Evolutionary conservation across 345 rosid species (phyloP), one percentile per base, ranked within the genome.

Genomic region (Garcia nutans): DNA sequence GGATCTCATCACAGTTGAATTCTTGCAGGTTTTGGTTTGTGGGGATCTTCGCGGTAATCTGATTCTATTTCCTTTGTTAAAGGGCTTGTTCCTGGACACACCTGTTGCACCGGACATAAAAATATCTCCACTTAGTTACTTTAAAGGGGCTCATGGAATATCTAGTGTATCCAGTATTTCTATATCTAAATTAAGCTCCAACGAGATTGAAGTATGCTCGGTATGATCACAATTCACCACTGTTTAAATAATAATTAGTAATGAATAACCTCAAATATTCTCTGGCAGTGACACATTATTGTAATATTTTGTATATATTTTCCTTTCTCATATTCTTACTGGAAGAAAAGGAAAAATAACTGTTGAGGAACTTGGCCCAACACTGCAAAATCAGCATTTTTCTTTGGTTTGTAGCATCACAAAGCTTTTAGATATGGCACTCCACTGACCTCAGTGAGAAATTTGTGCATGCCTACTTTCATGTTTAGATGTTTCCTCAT

Each of bases 131-230:
- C 70, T 84, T 58, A 84, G 75, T 81, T 88, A 86, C 82, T 96
- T 96, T 76, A 96, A 96, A 89, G 96, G 92, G 75, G 97, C 93
- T 77, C 99, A 96, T 82, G 99, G 99, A 66, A 92, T 96, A 86
- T 96, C 99, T 79, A 85, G 87, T 37, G 85, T 96, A 65, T 86
- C 94, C 74, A 90, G 87, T 82, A 80, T 96, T 82, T 84, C 90
- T 72, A 80, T 93, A 80, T 75, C 86, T 74, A 83, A 86, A 83
- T 79, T 87, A 60, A 76, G 84, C 70, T 59, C 81, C 79, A 80
- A 78, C 74, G 89, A 77, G 77, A 84, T 87, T 79, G 98, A 93
- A 79, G 88, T 96, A 77, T 78, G 83, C 84, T 89, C 97, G 87
- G 99, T 96, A 93, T 81, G 88, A 47, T 73, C 63, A 57, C 6